These are phyloP conservation scores for Ophiocordyceps camponoti-saundersi DNA, from an alignment of 2,329 filamentous ascomycete species.

Conservation along the genomic window DNA sequence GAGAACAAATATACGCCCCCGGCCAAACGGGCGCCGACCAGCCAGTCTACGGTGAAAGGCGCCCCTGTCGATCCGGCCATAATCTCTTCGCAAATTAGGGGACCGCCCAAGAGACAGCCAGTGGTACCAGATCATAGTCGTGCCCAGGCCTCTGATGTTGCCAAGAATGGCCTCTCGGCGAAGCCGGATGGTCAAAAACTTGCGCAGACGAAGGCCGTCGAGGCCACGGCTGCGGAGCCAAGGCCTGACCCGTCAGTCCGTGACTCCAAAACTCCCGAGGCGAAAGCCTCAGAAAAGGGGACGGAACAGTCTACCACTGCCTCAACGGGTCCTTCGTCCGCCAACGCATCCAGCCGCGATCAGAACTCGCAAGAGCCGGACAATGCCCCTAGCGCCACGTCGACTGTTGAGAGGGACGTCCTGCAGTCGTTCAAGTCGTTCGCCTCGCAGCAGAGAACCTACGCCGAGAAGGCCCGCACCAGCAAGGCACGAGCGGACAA, in stretches of 20 bases:
- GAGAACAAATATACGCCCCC: conserved; percentile 78
- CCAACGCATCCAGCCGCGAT: conserved; percentile 20
- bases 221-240: conserved; percentile 15
- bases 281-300: conserved; percentile 11
- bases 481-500: conserved; percentile 58
- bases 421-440: conserved; percentile 48
- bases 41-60: conserved; percentile 55
- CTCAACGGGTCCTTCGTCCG: conserved; percentile 13
- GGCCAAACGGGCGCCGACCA: conserved; percentile 64
- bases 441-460: conserved; percentile 36
- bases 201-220: conserved; percentile 12
- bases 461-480: conserved; percentile 36
- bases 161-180: conserved; percentile 13
- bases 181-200: conserved; percentile 12
- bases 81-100: conserved; percentile 66
- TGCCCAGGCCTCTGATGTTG: conserved; percentile 8
- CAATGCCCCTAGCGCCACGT: conserved; percentile 24
- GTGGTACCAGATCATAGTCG: conserved; percentile 8
- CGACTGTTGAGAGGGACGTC: conserved; percentile 45
- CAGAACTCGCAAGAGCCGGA: conserved; percentile 22
- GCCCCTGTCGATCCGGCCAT: conserved; percentile 77
- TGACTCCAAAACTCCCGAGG: conserved; percentile 15
- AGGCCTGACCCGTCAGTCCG: conserved; percentile 6
- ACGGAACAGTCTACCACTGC: conserved; percentile 6
- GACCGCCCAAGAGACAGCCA: conserved; percentile 20